A percentile compares a stretch with the other conserved stretches of the same genome.
Conservation (phyloP, 805 yeast species). For the Myxozyma vanderwaltii region DNA sequence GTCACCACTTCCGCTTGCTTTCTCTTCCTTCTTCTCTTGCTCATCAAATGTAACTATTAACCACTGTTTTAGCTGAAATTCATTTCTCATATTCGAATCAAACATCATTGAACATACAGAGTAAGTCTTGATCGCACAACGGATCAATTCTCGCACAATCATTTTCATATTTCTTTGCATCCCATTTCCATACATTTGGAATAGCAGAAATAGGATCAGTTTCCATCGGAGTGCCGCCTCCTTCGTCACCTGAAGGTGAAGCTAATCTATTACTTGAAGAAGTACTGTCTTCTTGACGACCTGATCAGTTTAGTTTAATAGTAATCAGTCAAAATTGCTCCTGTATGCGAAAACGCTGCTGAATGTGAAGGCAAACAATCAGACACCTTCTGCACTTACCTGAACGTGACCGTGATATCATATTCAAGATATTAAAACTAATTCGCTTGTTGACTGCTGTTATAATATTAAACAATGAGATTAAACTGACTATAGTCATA, state of each 20-base stretch:
- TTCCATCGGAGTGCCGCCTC: neutral
- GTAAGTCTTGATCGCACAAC: conserved; percentile 1
- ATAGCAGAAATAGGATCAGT: neutral
- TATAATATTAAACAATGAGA: too few species aligned
- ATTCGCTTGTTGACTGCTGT: too few species aligned
- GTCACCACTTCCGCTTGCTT: too few species aligned
- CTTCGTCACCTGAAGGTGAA: conserved; percentile 15
- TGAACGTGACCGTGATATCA: conserved; percentile 1
- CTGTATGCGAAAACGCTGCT: neutral
- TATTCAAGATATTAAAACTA: too few species aligned
- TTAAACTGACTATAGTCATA: too few species aligned
- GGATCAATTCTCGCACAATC: conserved; percentile 2
- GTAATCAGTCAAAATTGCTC: neutral
- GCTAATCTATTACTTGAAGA: conserved; percentile 4
- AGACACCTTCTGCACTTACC: too few species aligned
- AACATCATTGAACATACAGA: neutral
- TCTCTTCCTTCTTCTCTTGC: neutral
- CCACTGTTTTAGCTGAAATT: too few species aligned
- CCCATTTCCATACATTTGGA: conserved; percentile 14
- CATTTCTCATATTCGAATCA: too few species aligned
- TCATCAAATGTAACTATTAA: conserved; percentile 1
- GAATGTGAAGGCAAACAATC: too few species aligned
- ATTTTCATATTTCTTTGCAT: neutral
- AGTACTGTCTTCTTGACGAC: neutral
- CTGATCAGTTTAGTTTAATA: too few species aligned